A percentile compares a stretch with the other conserved stretches of the same genome.
These are phyloP conservation scores for Hypoxylon perforatum DNA, from an alignment of 495 filamentous ascomycete species.

Conservation along the genomic window DNA sequence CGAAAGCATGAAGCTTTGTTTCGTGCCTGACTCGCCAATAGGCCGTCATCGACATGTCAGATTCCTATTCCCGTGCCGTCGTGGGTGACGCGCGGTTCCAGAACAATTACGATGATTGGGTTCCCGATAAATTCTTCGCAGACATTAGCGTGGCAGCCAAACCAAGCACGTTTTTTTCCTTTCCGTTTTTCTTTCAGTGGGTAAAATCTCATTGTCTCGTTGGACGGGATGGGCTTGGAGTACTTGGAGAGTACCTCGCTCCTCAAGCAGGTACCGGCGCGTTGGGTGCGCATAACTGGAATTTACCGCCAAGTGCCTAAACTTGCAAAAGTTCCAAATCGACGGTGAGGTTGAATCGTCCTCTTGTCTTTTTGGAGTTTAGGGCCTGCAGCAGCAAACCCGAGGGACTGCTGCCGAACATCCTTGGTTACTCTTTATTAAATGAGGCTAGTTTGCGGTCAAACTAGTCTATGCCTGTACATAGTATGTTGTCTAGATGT, in stretches of 20 bases:
- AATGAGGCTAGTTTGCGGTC: background rate
- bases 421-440: conserved; percentile 1
- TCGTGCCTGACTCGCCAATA: conserved; percentile 33
- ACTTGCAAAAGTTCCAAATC: conserved; percentile 30
- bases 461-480: background rate
- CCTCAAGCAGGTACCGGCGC: conserved; percentile 2
- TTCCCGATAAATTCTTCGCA: conserved; percentile 35
- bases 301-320: conserved; percentile 24
- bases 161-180: conserved; percentile 25
- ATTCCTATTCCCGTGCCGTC: conserved; percentile 37
- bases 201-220: background rate
- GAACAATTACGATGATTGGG: conserved; percentile 38
- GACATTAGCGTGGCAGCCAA: conserved; percentile 35
- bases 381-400: conserved; percentile 22
- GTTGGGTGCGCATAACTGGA: conserved; percentile 18
- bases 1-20: conserved; percentile 12
- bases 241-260: too few species aligned
- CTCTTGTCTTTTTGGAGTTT: conserved; percentile 15
- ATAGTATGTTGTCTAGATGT: background rate
- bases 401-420: conserved; percentile 23
- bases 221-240: too few species aligned
- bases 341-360: conserved; percentile 16
- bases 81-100: conserved; percentile 36
- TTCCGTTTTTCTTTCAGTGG: conserved; percentile 13
- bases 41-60: conserved; percentile 42